phyloP scores from a whole-genome alignment of 2,329 filamentous ascomycete genomes.

The Epichloe baconii region DNA sequence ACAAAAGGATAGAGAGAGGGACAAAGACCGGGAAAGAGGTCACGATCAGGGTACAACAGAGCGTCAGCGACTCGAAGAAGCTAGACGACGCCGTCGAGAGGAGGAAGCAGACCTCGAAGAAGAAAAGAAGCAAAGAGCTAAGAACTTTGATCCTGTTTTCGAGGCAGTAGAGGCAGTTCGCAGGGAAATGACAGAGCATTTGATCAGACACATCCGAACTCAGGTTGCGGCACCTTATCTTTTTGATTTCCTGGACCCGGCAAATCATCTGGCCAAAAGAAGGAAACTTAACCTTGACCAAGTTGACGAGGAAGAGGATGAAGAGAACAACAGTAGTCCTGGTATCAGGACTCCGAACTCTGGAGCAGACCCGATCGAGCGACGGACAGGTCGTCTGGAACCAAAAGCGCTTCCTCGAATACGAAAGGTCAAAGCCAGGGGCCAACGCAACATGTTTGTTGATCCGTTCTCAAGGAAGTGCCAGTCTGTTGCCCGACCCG shows the following conservation, averaged over 20 bases:
- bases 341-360: conserved; percentile 54
- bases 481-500: conserved; percentile 41
- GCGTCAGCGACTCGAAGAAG: conserved; percentile 47
- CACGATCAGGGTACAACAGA: conserved; percentile 11
- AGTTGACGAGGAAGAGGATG: conserved; percentile 42
- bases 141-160: conserved; percentile 77
- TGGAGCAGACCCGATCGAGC: conserved; percentile 47
- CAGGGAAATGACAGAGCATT: conserved; percentile 70
- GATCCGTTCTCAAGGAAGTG: conserved; percentile 55
- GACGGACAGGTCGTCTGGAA: conserved; percentile 42
- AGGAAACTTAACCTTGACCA: conserved; percentile 66
- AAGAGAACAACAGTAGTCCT: conserved; percentile 49
- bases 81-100: conserved; percentile 52
- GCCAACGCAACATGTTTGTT: conserved; percentile 47
- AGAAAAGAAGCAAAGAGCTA: conserved; percentile 77
- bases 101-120: conserved; percentile 75
- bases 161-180: conserved; percentile 72
- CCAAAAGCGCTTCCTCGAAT: conserved; percentile 58
- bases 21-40: conserved; percentile 2
- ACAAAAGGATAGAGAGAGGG: not conserved
- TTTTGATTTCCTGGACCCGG: conserved; percentile 70
- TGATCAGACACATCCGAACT: conserved; percentile 79
- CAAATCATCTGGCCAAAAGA: conserved; percentile 66
- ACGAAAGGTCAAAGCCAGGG: conserved; percentile 51
- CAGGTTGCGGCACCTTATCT: conserved; percentile 73